These are phyloP conservation scores for Trichoderma breve DNA, from an alignment of 2,329 filamentous ascomycete genomes.

Conservation along the genomic window DNA sequence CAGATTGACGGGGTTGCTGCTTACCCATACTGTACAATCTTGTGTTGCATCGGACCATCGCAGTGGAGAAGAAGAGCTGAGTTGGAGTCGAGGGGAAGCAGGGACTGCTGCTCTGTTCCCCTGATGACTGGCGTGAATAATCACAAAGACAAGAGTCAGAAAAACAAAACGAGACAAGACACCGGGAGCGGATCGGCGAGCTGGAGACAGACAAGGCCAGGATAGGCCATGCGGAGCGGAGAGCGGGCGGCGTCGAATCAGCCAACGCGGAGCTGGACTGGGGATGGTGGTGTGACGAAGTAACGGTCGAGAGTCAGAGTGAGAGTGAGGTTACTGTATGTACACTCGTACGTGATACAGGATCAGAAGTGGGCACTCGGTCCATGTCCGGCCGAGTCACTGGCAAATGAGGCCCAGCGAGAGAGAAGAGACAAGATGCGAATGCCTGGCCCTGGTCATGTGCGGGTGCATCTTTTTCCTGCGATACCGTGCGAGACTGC, in stretches of 20 bases:
- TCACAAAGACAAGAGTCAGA: not conserved
- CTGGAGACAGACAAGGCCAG: not conserved
- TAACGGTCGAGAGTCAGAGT: not conserved
- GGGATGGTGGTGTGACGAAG: not conserved
- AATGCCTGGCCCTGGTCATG: not conserved
- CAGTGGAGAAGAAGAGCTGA: constrained; percentile 8
- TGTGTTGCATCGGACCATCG: constrained; percentile 15
- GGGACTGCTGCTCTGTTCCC: not conserved
- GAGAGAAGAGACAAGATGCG: not conserved
- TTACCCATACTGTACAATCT: not conserved
- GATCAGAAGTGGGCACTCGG: not conserved
- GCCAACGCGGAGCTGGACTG: not conserved
- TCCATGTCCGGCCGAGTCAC: not conserved
- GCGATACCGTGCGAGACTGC: not conserved
- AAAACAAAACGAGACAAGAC: not conserved
- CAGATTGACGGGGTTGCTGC: not conserved
- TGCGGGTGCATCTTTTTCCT: not conserved
- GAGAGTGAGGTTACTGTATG: too few relatives aligned
- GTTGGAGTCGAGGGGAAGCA: not conserved
- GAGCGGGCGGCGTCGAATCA: not conserved
- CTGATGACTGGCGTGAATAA: not conserved
- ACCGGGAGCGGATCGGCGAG: not conserved
- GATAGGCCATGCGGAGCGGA: not conserved
- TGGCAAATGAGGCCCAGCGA: not conserved
- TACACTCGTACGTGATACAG: not conserved